Evolutionary conservation across 192 early-diverging fungal genomes (phyloP), one percentile per base, ranked within the genome.

Genomic region (Coemansia sp.): DNA sequence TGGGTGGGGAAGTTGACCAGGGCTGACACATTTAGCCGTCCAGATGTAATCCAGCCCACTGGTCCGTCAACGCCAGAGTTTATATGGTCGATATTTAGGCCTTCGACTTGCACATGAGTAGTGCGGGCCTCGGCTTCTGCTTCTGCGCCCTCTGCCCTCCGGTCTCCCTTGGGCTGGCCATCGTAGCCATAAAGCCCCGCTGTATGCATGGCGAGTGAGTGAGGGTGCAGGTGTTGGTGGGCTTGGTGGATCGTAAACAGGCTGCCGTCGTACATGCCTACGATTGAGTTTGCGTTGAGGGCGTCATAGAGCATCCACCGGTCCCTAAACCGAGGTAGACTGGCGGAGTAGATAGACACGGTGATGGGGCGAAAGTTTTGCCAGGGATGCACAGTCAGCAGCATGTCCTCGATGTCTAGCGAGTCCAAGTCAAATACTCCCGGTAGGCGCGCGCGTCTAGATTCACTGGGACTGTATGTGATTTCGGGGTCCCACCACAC

Each of bases 241-340:
- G 93, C 89, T 55, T 90, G 89, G 74, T 96, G 94, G 19, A 97
- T 90, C 63, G 91, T 94, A 68, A 99, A 99, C 66, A 98, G 75
- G 69, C 95, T 96, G 69, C 96, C 93, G 70, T 98, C 96, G 72
- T 96, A 95, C 77, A 91, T 92, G 9, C 97, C 97, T 7, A 95
- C 91, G 64, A 96, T 90, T 5, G 88, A 89, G 57, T 92, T 91
- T 10, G 97, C 97, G 61, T 91, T 89, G 63, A 99, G 80, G 26
- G 94, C 73, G 72, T 98, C 97, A 69, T 93, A 95, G 39, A 95
- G 86, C 21, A 99, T 71, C 94, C 95, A 99, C 73, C 95, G 95
- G 72, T 94, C 90, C 30, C 97, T 84, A 52, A 99, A 91, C 19
- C 78, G 79, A 3, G 93, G 92, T 62, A 97, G 74, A 58, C 90